Evolutionary conservation across 768 basidiomycete species (phyloP), one percentile per base, ranked within the genome.

Genomic region (Termitomyces sp.): DNA sequence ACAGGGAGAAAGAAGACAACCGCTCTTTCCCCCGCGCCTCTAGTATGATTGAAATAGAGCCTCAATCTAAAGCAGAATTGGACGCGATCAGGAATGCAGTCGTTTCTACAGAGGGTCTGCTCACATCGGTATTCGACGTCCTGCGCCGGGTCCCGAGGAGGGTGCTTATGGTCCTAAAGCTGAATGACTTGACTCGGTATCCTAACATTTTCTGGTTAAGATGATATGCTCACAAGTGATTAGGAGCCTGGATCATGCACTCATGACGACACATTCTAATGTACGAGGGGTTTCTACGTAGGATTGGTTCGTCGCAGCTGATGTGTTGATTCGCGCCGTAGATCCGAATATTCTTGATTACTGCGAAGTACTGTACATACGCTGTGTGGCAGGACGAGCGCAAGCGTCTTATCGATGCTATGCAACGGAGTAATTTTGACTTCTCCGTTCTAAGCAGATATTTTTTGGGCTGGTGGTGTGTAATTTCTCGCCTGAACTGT

Each of bases 331-430:
- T 26, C 35, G 18, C 33, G 63, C 66, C 68, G 16, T 68, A 92
- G 80, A 78, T 86, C 57, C 88, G 96, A 20, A 85, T 98, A 67
- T 98, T 98, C 70, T 68, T 98, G 33, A 88, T 98, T 57, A 89
- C 90, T 16, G 94, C 94, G 7, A 88, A 90, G 66, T 96, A 91
- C 71, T 97, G 95, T 68, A 78, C 85, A 52, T 77, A 76, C 11
- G 88, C 92, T 8, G 85, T 91, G 3, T 92, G 90, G 90, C 76
- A 79, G 52, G 87, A 88, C 63, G 86, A 94, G 55, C 73, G 72
- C 64, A 70, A 71, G 47, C 75, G 74, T 28, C 63, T 84, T 5
- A 70, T 77, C 26, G 71, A 74, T 50, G 65, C 70, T 50, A 79
- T 89, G 43, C 71, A 73, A 32, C 72, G 73, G 32, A 85, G 86